Base-by-base conservation (phyloP, 225 moss, liverwort and hornwort genomes). In the Polytrichum formosum region DNA sequence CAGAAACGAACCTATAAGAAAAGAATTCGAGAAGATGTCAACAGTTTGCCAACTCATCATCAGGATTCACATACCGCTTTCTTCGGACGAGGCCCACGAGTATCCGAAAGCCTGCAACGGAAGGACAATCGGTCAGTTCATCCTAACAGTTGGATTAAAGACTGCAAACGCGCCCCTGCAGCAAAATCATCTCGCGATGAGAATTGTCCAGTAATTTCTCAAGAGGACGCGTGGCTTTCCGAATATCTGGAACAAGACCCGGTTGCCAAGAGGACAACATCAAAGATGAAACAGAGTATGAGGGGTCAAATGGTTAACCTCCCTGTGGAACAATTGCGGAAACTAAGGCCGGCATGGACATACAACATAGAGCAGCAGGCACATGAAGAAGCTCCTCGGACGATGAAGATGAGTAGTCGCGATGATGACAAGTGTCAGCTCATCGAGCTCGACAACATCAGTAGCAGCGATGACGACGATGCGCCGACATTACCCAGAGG, bases 341-440 rank as follows among this genome's bases (percentile, higher is more conserved):
- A 70, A 65, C 26, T 76, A 21, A 64, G 76, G 69, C 69, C 29
- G 26, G 1, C 56, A 16, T 58, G 20, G 23, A 20, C 21, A 6
- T 58, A 54, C 21, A 63, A 23, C 55, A 8, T 26, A 5, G 35
- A 18, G 64, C 63, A 70, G 37, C 56, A 33, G 18, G 6, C 55
- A 35, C 58, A 46, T 46, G 46, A 46, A 46, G 4, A 16, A 46
- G 46, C 46, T 46, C 46, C 46, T 16, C 33, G 28, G 27, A 63
- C 19, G 28, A 23, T n/a, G 20, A 62, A 27, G 7, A 65, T n/a
- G 6, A 76, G n/a, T 27, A 27, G 5, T 19, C 27, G 65, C 0
- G 70, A 25, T 5, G 31, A 65, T 1, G 64, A 70, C 26, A 31
- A 55, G 70, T 76, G 76, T 53, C 56, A 76, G 21, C 70, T 65